Conservation (phyloP, 179 eudicot genomes). For the Vitellaria paradoxa region DNA sequence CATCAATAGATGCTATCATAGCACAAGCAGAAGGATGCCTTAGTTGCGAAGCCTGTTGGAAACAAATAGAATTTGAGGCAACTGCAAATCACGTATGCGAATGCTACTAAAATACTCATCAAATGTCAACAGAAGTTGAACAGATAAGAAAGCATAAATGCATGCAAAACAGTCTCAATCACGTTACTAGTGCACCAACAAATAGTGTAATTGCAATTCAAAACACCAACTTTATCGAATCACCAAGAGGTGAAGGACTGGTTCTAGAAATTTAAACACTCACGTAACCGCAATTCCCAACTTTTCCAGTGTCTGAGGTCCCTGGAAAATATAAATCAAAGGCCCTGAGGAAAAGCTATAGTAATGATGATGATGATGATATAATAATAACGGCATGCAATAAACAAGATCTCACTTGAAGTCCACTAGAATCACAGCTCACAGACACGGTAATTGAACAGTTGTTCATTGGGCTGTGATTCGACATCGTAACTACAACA, state of each 20-base stretch:
- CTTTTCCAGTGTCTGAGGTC: slow-evolving; percentile 49
- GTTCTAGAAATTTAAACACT: slow-evolving; percentile 30
- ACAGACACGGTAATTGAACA: slow-evolving; percentile 86
- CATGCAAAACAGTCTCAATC: neutral
- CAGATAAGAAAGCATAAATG: too few species aligned
- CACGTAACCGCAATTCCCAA: slow-evolving; percentile 73
- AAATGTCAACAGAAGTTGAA: neutral
- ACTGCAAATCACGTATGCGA: neutral
- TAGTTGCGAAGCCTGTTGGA: slow-evolving; percentile 62
- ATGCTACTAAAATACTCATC: neutral
- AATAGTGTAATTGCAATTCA: neutral
- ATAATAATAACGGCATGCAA: neutral
- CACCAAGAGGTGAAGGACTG: neutral
- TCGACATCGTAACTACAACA: slow-evolving; percentile 57
- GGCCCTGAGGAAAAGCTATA: too few species aligned
- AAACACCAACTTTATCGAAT: neutral
- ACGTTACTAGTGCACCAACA: slow-evolving; percentile 8
- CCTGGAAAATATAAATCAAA: slow-evolving; percentile 44
- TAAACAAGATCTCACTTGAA: slow-evolving; percentile 46
- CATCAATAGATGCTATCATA: slow-evolving; percentile 39
- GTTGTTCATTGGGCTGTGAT: slow-evolving; percentile 33
- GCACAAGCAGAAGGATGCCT: slow-evolving; percentile 96
- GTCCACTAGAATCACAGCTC: slow-evolving; percentile 53
- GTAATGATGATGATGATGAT: too few species aligned
- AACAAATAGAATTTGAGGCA: neutral